A percentile compares a stretch with the other conserved stretches of the same genome.
Conservation (phyloP, 2,329 filamentous ascomycete species). For the Diaporthe humulicola region DNA sequence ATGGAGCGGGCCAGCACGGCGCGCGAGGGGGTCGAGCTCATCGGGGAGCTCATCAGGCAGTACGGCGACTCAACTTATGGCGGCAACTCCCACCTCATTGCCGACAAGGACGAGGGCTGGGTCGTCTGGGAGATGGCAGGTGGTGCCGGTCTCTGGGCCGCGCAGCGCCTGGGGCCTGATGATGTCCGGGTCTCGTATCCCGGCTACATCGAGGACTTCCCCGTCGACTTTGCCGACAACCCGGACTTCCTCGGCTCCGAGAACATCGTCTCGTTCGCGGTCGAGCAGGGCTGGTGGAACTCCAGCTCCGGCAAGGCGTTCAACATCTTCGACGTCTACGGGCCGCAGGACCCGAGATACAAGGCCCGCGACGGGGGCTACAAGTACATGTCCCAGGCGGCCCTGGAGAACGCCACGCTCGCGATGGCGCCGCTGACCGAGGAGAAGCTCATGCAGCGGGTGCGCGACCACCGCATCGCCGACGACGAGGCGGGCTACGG, state of each 20-base stretch:
- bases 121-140: slow-evolving; percentile 24
- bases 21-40: slow-evolving; percentile 2
- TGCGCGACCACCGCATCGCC: slow-evolving; percentile 26
- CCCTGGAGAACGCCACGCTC: slow-evolving; percentile 11
- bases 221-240: slow-evolving; percentile 7
- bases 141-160: slow-evolving; percentile 1
- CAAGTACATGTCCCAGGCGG: slow-evolving; percentile 16
- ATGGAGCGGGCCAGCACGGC: slow-evolving; percentile 26
- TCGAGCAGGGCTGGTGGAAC: slow-evolving; percentile 19
- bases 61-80: slow-evolving; percentile 1
- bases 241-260: slow-evolving; percentile 6
- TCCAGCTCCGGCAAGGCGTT: slow-evolving; percentile 2
- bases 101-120: slow-evolving; percentile 25
- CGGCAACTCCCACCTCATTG: slow-evolving; percentile 8
- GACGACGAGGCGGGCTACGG: slow-evolving; percentile 25
- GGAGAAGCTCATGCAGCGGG: slow-evolving; percentile 16
- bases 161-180: neutral
- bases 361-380: slow-evolving; percentile 17
- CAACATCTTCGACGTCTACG: slow-evolving; percentile 26
- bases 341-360: slow-evolving; percentile 19
- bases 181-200: slow-evolving; percentile 11
- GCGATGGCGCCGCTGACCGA: slow-evolving; percentile 12
- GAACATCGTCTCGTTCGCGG: slow-evolving; percentile 15
- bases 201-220: slow-evolving; percentile 20
- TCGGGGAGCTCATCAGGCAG: slow-evolving; percentile 6